These are phyloP conservation scores for Chaetothyriales sp. DNA, from an alignment of 2,329 filamentous ascomycete species.

Conservation along the genomic window DNA sequence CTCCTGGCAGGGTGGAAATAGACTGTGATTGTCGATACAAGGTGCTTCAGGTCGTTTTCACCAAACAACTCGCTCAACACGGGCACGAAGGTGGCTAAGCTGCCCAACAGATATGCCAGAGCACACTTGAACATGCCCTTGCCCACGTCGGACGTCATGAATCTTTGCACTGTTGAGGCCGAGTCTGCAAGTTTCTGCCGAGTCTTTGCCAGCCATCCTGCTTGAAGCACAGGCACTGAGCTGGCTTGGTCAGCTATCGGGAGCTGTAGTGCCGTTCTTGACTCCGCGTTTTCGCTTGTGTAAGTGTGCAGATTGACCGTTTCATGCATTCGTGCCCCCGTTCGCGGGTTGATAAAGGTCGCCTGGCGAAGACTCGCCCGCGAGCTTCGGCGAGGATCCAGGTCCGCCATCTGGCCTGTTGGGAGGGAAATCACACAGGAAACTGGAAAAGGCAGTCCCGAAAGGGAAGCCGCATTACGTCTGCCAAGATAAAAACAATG, in stretches of 20 bases:
- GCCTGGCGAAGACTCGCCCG: conserved; percentile 43
- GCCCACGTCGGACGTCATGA: conserved; percentile 56
- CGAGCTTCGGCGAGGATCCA: not conserved
- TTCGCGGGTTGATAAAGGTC: conserved; percentile 72
- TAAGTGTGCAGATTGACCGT: conserved; percentile 58
- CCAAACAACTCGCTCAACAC: conserved; percentile 60
- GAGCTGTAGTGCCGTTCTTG: conserved; percentile 3
- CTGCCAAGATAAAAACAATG: too few species aligned
- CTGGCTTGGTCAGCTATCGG: conserved; percentile 12
- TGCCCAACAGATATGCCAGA: conserved; percentile 73
- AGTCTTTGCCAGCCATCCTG: not conserved
- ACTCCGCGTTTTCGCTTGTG: conserved; percentile 23
- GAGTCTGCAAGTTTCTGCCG: conserved; percentile 5
- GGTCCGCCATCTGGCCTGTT: not conserved
- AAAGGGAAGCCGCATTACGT: too few species aligned
- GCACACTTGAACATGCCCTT: conserved; percentile 80
- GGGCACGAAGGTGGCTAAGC: conserved; percentile 68
- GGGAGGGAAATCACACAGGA: not conserved
- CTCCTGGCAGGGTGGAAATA: conserved; percentile 87
- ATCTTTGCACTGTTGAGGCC: conserved; percentile 37
- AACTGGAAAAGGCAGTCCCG: not conserved
- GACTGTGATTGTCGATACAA: conserved; percentile 83
- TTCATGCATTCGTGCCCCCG: conserved; percentile 68
- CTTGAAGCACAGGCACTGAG: conserved; percentile 5
- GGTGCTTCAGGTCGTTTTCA: conserved; percentile 77